Evolutionary conservation across 345 rosid species (phyloP).

Genomic region (Leavenworthia alabamica): DNA sequence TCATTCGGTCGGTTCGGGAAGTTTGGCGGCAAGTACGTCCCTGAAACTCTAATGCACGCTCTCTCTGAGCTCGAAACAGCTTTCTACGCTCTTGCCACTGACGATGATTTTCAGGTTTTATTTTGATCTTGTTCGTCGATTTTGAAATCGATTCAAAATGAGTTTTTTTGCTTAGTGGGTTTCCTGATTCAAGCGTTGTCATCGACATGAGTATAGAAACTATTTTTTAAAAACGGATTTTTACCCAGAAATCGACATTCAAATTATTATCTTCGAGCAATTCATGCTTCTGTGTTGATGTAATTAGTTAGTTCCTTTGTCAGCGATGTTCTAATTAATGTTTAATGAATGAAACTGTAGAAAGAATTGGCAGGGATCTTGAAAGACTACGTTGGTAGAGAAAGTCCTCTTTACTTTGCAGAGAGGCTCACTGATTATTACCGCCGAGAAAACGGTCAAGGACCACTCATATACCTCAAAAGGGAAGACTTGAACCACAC

Average conservation of each 20-base stretch:
- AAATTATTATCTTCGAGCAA: background rate
- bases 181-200: background rate
- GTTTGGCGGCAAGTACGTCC: constrained; percentile 91
- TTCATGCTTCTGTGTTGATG: background rate
- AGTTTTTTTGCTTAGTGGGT: no score
- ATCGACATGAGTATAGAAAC: no score
- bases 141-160: no score
- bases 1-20: constrained; percentile 80
- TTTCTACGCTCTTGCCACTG: constrained; percentile 50
- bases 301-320: background rate
- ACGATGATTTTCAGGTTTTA: constrained; percentile 61
- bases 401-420: constrained; percentile 84
- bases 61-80: constrained; percentile 81
- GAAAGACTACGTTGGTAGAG: constrained; percentile 92
- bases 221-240: background rate
- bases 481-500: constrained; percentile 97
- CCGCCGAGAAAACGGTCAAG: constrained; percentile 66
- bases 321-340: background rate
- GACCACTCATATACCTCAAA: constrained; percentile 75
- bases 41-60: constrained; percentile 86
- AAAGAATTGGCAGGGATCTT: constrained; percentile 60
- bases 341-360: constrained; percentile 36
- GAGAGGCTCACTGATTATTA: constrained; percentile 86
- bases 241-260: background rate
- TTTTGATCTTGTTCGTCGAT: no score